Evolutionary conservation across 1,284 basidiomycete species (phyloP), one percentile per base, ranked within the genome.

Genomic region (Melampsora larici-populina): DNA sequence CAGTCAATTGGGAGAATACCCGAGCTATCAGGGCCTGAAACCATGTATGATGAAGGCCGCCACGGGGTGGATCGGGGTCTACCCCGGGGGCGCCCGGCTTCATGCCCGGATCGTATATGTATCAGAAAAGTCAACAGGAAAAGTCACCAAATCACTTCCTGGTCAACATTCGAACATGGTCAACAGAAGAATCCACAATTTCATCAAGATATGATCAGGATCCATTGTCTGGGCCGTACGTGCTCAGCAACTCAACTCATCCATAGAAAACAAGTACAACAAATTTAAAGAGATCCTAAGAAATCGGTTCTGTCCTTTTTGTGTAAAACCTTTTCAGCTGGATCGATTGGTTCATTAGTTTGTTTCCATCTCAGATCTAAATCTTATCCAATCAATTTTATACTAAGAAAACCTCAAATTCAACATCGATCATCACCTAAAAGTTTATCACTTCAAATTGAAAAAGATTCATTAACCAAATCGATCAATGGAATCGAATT

Each of bases 311-410:
- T 60, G 21, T 60, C 24, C 55, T 29, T 13, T 60, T 60, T 4
- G 9, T 64, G n/a, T 18, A 18, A 33, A 64, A 1, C 24, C n/a
- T 26, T 18, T 62, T 40, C 55, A 76, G 73, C 73, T 48, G 73
- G 73, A 40, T 67, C 73, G 36, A 68, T 76, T 31, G 73, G 73
- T 51, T 76, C 73, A 31, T 31, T 76, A n/a, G 63, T 76, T 64
- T 67, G 48, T 29, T 76, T 76, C 60, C 65, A 76, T 58, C 65
- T 76, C 26, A 64, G 64, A 21, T 51, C 65, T 31, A 17, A 66
- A 21, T 55, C 73, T 17, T 58, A 58, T 29, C 73, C 64, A 1
- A 46, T 68, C 21, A 67, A 29, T n/a, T 64, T 67, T 15, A 36
- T 68, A 5, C 51, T 76, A 17, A 64, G 65, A 31, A 36, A 43